Base-by-base conservation (phyloP, 805 yeast genomes). In the Candida sonorensis region DNA sequence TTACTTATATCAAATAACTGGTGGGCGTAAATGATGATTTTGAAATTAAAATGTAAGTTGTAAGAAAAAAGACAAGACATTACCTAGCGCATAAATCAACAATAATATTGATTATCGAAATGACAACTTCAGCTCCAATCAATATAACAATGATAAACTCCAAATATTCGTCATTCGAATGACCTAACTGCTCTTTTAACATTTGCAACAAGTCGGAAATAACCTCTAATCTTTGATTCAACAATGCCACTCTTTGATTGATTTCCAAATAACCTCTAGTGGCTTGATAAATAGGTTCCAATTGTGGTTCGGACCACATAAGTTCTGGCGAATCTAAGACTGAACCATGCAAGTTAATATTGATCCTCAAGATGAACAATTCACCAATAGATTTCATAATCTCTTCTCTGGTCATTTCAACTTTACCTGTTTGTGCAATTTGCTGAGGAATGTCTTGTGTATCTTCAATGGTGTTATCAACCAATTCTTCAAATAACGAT, bases 231-330 rank as follows among this genome's bases (percentile, higher is more conserved):
- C 98, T 69, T 53, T 92, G 96, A 53, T 92, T 92, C 33, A 92
- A 63, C 35, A 92, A 63, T 17, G 87, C 80, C 0, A 90, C 97
- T 29, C 98, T 66, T 59, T 90, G 97, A 53, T 88, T 88, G 46
- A 92, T 92, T 51, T 92, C 98, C 40, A 92, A 59, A 57, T 90
- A 90, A 1, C 97, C 96, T 55, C 97, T 75, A 2, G 95, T 87
- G 0, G 97, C 97, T 57, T 88, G 97, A 59, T 92, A 92, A 33
- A 90, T 87, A 1, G 98, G 98, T 54, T 92, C 98, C 40, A 92
- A 66, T 51, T 88, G 96, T 2, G 98, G 98, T 55, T 92, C 97
- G 0, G 97, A 77, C 98, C 98, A 92, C 96, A 92, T 87, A 37
- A 92, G 73, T 57, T 92, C 98, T 1, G 98, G 98, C 2, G 95